phyloP scores from a whole-genome alignment of 2,329 filamentous ascomycete species.

The Ustulina deusta region DNA sequence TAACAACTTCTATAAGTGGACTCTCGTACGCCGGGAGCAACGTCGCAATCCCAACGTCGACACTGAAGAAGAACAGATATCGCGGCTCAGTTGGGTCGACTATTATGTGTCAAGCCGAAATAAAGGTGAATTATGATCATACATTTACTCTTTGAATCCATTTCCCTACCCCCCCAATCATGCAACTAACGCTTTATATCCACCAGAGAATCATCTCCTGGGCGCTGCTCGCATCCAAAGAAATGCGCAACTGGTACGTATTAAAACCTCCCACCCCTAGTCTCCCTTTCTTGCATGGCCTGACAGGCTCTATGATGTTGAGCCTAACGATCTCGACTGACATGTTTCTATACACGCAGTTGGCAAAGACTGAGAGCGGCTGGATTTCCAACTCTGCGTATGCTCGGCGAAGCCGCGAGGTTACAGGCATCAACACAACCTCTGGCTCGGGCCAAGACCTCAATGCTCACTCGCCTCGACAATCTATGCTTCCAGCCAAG shows the following conservation, averaged over 20 bases:
- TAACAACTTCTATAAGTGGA: slow-evolving; percentile 45
- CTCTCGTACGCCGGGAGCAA: slow-evolving; percentile 10
- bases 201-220: not conserved
- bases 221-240: not conserved
- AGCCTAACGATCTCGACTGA: not conserved
- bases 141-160: not conserved
- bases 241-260: not conserved
- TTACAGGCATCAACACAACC: not conserved
- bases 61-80: not conserved
- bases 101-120: not conserved
- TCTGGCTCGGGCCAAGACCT: not conserved
- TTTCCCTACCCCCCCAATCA: not conserved
- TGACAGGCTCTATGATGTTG: not conserved
- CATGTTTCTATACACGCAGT: not conserved
- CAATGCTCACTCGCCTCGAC: not conserved
- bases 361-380: slow-evolving; percentile 32
- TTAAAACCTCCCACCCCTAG: not conserved
- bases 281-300: not conserved
- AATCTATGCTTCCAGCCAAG: not conserved
- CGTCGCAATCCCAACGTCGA: not conserved
- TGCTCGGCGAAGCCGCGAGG: slow-evolving; percentile 2
- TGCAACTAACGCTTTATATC: not conserved
- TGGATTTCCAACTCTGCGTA: slow-evolving; percentile 17
- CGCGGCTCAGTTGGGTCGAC: not conserved
- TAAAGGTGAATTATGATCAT: slow-evolving; percentile 13